Evolutionary conservation across 78 protist genomes (phyloP).

Genomic region (Emiliania huxleyi): DNA sequence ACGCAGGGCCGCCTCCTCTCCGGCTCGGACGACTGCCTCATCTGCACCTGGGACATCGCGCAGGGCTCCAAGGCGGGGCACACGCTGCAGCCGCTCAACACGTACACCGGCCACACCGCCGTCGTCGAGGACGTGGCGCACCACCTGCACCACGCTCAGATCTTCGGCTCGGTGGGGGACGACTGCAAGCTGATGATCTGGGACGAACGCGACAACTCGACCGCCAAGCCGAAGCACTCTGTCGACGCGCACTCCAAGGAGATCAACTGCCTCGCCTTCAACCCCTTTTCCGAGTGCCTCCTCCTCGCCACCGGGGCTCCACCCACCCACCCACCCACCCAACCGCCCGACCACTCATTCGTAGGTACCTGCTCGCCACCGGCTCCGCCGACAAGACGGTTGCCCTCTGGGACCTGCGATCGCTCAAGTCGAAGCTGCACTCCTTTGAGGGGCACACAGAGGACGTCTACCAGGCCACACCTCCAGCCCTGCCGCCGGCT

Average conservation of each 20-base stretch:
- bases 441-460: conserved; percentile 58
- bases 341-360: too few relatives aligned
- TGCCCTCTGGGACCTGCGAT: conserved; percentile 91
- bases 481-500: too few relatives aligned
- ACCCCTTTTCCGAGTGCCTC: conserved; percentile 82
- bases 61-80: background rate
- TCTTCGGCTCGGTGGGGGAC: conserved; percentile 23
- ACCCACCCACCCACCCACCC: too few relatives aligned
- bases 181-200: conserved; percentile 26
- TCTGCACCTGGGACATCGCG: conserved; percentile 89
- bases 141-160: background rate
- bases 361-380: background rate
- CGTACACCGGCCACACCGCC: conserved; percentile 61
- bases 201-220: background rate
- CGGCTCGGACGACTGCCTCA: conserved; percentile 81
- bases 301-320: conserved; percentile 87
- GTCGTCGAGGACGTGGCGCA: conserved; percentile 78
- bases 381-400: conserved; percentile 67
- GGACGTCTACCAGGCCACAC: conserved; percentile 30
- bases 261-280: conserved; percentile 84
- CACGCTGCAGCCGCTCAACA: background rate
- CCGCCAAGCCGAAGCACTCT: background rate
- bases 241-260: conserved; percentile 30
- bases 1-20: conserved; percentile 68
- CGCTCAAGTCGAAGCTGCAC: conserved; percentile 69